A percentile compares a stretch with the other conserved stretches of the same genome.
Conservation (phyloP, 495 filamentous ascomycete genomes). For the Friedmanniomyces endolithicus region DNA sequence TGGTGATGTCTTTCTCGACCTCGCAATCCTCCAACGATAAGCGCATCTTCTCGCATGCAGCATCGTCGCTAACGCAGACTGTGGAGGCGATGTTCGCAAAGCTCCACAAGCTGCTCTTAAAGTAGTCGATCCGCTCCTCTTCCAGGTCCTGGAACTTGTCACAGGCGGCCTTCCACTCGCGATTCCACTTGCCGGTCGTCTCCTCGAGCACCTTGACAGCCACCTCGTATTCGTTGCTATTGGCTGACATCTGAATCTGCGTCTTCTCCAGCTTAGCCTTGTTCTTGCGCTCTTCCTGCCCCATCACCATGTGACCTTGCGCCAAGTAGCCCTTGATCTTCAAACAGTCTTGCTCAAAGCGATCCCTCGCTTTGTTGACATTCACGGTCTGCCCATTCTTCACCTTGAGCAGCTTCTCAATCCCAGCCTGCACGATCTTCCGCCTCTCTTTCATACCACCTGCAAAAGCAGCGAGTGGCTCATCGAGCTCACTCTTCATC, state of each 20-base stretch:
- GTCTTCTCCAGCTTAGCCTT: slow-evolving; percentile 99
- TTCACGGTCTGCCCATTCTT: slow-evolving; percentile 82
- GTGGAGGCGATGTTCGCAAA: slow-evolving; percentile 96
- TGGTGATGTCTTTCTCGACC: slow-evolving; percentile 85
- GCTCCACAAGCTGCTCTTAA: slow-evolving; percentile 92
- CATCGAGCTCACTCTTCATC: slow-evolving; percentile 96
- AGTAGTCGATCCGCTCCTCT: slow-evolving; percentile 91
- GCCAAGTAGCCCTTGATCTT: slow-evolving; percentile 98
- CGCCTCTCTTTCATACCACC: slow-evolving; percentile 89
- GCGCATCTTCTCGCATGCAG: slow-evolving; percentile 93
- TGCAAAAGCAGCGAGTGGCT: slow-evolving; percentile 80
- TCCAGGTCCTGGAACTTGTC: slow-evolving; percentile 99
- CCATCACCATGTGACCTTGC: slow-evolving; percentile 99
- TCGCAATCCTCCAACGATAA: slow-evolving; percentile 89
- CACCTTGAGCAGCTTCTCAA: slow-evolving; percentile 84
- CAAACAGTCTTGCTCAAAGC: slow-evolving; percentile 91
- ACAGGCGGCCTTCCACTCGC: slow-evolving; percentile 93
- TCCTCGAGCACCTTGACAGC: slow-evolving; percentile 90
- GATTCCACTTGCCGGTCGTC: slow-evolving; percentile 90
- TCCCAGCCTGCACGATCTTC: slow-evolving; percentile 85
- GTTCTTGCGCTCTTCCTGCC: slow-evolving; percentile 96
- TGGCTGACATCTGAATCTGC: slow-evolving; percentile 79
- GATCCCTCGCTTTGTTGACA: slow-evolving; percentile 92
- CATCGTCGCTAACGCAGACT: slow-evolving; percentile 98
- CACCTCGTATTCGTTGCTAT: slow-evolving; percentile 85